phyloP scores from a whole-genome alignment of 768 basidiomycete species.

The Postia placenta region DNA sequence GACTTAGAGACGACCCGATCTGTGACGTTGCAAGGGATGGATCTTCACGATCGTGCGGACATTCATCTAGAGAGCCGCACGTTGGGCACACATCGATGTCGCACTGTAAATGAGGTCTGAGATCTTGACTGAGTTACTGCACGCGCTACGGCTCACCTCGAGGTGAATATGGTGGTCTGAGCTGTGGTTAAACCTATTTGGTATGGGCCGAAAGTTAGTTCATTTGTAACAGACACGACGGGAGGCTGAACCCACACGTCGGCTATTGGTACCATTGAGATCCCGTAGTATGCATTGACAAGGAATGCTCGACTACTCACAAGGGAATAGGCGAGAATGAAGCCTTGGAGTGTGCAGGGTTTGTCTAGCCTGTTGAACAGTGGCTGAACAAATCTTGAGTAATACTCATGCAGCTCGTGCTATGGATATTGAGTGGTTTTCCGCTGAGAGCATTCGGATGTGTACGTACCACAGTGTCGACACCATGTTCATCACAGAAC shows the following conservation, averaged over 20 bases:
- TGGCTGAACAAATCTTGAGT: conserved; percentile 13
- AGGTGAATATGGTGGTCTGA: conserved; percentile 32
- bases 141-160: conserved; percentile 21
- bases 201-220: neutral
- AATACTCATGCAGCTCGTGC: conserved; percentile 21
- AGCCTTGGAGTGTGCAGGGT: conserved; percentile 17
- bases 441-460: neutral
- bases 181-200: conserved; percentile 32
- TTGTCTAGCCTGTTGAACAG: conserved; percentile 5
- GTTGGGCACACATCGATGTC: conserved; percentile 34
- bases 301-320: conserved; percentile 45
- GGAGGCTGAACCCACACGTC: conserved; percentile 31
- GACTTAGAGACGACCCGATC: no score
- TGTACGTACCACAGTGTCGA: conserved; percentile 11
- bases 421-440: neutral
- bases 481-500: conserved; percentile 11
- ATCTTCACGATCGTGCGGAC: conserved; percentile 30
- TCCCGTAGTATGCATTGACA: conserved; percentile 39
- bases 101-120: conserved; percentile 17
- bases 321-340: conserved; percentile 36
- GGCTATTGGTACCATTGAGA: conserved; percentile 43
- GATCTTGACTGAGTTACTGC: conserved; percentile 1
- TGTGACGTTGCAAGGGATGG: neutral
- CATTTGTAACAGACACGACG: conserved; percentile 13
- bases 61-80: conserved; percentile 34